phyloP scores from a whole-genome alignment of 345 rosid species.

The Gossypium herbaceum region DNA sequence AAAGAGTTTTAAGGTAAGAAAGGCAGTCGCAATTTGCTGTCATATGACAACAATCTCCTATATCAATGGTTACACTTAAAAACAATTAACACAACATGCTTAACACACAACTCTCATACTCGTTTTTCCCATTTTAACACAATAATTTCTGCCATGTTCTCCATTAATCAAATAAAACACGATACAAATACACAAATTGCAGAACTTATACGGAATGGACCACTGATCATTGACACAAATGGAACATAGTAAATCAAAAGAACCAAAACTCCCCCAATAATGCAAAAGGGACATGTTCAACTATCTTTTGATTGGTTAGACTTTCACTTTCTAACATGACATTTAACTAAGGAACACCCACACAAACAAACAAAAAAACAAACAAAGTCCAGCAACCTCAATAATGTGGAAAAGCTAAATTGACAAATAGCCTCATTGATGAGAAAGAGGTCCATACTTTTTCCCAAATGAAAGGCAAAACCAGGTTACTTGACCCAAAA shows the following conservation, averaged over 20 bases:
- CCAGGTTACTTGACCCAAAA: background rate
- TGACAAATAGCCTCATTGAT: slow-evolving; percentile 2
- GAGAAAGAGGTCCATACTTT: background rate
- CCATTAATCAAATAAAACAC: no score
- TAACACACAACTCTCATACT: no score
- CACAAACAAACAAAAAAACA: background rate
- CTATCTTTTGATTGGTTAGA: slow-evolving; percentile 4
- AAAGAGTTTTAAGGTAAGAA: no score
- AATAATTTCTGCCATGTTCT: no score
- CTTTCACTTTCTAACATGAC: slow-evolving; percentile 3
- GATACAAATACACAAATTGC: no score
- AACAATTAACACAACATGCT: no score
- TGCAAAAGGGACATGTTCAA: background rate
- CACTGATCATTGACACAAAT: background rate
- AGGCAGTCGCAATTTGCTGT: no score
- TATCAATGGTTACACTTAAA: no score
- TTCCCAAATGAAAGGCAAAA: background rate
- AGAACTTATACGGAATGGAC: no score
- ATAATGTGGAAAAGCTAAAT: background rate
- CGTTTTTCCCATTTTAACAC: no score
- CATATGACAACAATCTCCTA: no score
- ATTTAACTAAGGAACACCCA: background rate
- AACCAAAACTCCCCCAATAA: background rate
- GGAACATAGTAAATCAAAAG: background rate
- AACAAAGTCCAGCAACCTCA: background rate